Evolutionary conservation across 805 yeast species (phyloP).

Genomic region (Lachancea mirantina): DNA sequence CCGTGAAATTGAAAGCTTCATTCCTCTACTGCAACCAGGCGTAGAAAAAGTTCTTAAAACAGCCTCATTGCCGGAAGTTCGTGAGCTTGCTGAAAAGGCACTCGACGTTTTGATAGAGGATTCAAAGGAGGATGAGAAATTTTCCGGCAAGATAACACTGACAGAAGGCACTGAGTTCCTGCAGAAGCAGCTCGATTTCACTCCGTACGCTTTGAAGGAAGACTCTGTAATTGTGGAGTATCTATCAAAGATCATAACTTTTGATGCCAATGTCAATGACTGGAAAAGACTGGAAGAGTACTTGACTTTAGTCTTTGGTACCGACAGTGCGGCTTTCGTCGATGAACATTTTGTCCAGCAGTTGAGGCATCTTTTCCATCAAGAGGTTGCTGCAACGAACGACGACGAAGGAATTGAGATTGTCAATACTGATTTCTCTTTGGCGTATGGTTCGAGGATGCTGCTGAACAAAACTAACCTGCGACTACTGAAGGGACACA

Average conservation of each 20-base stretch:
- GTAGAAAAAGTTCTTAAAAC: constrained; percentile 79
- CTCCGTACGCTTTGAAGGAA: constrained; percentile 9
- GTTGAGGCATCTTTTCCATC: constrained; percentile 48
- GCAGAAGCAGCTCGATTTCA: constrained; percentile 19
- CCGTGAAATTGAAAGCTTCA: constrained; percentile 79
- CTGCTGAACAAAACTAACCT: constrained; percentile 85
- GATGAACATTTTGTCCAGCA: constrained; percentile 38
- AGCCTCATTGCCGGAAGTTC: constrained; percentile 93
- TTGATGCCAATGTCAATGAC: constrained; percentile 66
- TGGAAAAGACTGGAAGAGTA: constrained; percentile 59
- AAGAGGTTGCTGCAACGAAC: constrained; percentile 39
- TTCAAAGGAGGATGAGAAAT: constrained; percentile 61
- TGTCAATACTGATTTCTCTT: constrained; percentile 89
- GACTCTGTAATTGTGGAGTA: constrained; percentile 38
- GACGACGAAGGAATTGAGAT: constrained; percentile 81
- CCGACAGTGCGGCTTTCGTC: constrained; percentile 30
- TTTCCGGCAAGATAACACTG: constrained; percentile 63
- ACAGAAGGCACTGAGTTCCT: constrained; percentile 47
- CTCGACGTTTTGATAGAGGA: constrained; percentile 75
- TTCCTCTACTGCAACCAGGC: constrained; percentile 88
- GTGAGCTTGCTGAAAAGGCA: constrained; percentile 88
- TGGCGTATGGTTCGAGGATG: constrained; percentile 98
- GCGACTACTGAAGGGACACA: constrained; percentile 85
- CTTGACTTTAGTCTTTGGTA: constrained; percentile 37
- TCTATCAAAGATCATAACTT: constrained; percentile 45